Evolutionary conservation across 2,329 filamentous ascomycete genomes (phyloP).

Genomic region (Colletotrichum horii): DNA sequence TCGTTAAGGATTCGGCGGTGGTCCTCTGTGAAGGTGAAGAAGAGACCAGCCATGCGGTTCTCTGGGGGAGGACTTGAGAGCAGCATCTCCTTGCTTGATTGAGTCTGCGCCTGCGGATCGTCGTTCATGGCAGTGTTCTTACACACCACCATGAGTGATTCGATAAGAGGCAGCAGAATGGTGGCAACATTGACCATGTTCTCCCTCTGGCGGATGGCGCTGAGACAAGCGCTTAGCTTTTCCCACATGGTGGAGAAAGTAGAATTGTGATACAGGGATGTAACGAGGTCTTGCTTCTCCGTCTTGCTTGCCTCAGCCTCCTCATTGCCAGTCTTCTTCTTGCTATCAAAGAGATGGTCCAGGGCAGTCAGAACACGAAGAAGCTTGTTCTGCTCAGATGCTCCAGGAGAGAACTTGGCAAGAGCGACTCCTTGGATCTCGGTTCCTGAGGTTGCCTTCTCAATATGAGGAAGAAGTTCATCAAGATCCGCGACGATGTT

Average conservation of each 20-base stretch:
- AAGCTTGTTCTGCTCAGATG: slow-evolving; percentile 95
- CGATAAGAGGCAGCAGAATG: slow-evolving; percentile 91
- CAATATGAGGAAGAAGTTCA: slow-evolving; percentile 84
- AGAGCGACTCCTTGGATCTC: slow-evolving; percentile 95
- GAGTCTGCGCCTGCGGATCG: slow-evolving; percentile 46
- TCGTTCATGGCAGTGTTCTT: slow-evolving; percentile 92
- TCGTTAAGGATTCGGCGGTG: slow-evolving; percentile 98
- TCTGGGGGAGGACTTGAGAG: slow-evolving; percentile 78
- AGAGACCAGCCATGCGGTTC: slow-evolving; percentile 83
- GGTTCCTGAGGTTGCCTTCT: slow-evolving; percentile 84
- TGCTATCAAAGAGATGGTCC: slow-evolving; percentile 92
- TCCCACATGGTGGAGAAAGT: slow-evolving; percentile 93
- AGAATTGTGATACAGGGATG: slow-evolving; percentile 86
- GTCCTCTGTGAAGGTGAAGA: slow-evolving; percentile 97
- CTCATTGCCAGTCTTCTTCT: slow-evolving; percentile 61
- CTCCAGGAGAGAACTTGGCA: slow-evolving; percentile 93
- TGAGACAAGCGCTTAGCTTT: slow-evolving; percentile 87
- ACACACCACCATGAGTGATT: slow-evolving; percentile 98
- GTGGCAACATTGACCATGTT: slow-evolving; percentile 98
- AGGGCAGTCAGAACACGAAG: slow-evolving; percentile 90
- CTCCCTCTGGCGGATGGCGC: slow-evolving; percentile 86
- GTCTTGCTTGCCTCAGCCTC: slow-evolving; percentile 58
- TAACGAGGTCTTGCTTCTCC: slow-evolving; percentile 83
- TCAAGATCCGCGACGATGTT: slow-evolving; percentile 85
- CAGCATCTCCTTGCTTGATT: slow-evolving; percentile 66